phyloP scores from a whole-genome alignment of 106 monocot species.

The Dioscorea zingiberensis region DNA sequence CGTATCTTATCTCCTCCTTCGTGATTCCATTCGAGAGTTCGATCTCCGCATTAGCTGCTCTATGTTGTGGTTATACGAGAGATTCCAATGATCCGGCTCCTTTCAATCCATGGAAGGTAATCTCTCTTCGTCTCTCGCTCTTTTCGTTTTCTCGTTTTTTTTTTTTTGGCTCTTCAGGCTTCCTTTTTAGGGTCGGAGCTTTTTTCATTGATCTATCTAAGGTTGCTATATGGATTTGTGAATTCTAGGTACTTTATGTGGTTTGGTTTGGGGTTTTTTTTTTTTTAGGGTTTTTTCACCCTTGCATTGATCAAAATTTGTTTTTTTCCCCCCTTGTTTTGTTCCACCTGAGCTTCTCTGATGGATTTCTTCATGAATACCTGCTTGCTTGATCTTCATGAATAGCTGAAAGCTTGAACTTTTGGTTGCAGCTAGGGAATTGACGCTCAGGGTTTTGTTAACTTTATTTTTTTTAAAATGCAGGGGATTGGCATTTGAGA shows the following conservation, averaged over 20 bases:
- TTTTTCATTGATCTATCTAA: background rate
- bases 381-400: no score
- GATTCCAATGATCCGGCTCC: background rate
- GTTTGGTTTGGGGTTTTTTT: background rate
- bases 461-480: background rate
- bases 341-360: no score
- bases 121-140: background rate
- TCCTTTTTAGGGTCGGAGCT: background rate
- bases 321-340: no score
- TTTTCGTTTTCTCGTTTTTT: background rate
- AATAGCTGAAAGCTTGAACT: background rate
- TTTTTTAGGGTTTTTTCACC: background rate
- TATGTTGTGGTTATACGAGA: background rate
- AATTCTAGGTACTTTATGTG: background rate
- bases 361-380: no score
- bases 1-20: no score
- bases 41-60: no score
- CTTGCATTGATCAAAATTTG: background rate
- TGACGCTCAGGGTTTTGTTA: background rate
- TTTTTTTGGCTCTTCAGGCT: background rate
- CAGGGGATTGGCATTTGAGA: constrained; percentile 36
- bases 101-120: background rate
- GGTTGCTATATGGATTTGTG: background rate
- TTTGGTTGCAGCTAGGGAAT: background rate
- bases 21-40: no score